These are phyloP conservation scores for Fusarium sp. DNA, from an alignment of 2,329 filamentous ascomycete species.

Conservation along the genomic window DNA sequence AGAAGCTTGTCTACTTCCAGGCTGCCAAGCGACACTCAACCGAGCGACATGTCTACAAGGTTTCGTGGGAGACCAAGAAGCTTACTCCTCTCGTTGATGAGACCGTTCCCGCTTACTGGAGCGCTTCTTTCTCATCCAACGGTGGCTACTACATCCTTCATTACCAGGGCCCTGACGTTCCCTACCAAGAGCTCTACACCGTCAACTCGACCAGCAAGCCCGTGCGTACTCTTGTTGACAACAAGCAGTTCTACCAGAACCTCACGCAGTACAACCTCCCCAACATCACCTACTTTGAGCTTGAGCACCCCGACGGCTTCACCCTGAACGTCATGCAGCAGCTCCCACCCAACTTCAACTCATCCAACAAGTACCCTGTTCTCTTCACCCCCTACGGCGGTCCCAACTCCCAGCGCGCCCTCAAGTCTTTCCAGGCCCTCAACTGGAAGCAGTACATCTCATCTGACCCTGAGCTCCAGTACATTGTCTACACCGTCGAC, in stretches of 20 bases:
- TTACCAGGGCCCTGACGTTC: constrained; percentile 74
- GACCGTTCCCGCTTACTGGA: constrained; percentile 67
- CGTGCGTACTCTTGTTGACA: constrained; percentile 69
- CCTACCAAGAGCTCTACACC: constrained; percentile 75
- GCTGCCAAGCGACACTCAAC: constrained; percentile 75
- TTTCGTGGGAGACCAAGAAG: constrained; percentile 66
- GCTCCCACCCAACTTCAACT: constrained; percentile 73
- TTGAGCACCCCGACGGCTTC: constrained; percentile 70
- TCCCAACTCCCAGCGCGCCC: constrained; percentile 71
- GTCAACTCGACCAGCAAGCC: constrained; percentile 64
- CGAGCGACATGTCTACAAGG: constrained; percentile 75
- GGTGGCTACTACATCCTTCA: constrained; percentile 74
- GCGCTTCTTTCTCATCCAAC: constrained; percentile 71
- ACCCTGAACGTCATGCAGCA: constrained; percentile 73
- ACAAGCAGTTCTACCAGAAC: constrained; percentile 65
- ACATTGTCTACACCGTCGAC: constrained; percentile 75
- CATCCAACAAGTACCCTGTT: constrained; percentile 72
- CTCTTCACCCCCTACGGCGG: constrained; percentile 77
- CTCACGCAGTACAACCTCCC: constrained; percentile 71
- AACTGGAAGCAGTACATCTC: constrained; percentile 73
- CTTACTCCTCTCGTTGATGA: constrained; percentile 72
- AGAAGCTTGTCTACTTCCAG: constrained; percentile 70
- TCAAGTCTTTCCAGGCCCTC: constrained; percentile 65
- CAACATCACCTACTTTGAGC: constrained; percentile 72
- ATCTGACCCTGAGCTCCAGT: constrained; percentile 75